phyloP scores from a whole-genome alignment of 208 protist genomes.

The Plasmodiophora brassicae region DNA sequence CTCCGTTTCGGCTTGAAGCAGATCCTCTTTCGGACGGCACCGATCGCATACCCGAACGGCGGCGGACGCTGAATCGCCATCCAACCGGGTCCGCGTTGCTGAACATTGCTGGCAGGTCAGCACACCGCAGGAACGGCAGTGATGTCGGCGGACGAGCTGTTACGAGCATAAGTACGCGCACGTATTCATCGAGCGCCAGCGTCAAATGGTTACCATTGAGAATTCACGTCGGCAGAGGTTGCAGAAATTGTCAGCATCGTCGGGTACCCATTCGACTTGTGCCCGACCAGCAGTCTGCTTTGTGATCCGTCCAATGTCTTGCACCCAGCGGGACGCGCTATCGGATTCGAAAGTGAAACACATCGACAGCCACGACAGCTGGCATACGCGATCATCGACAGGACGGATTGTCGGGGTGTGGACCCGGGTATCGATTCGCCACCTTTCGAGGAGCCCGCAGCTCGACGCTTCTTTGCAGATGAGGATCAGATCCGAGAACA shows the following conservation, averaged over 20 bases:
- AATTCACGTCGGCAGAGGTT: not conserved
- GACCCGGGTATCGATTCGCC: not conserved
- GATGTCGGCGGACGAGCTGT: constrained; percentile 23
- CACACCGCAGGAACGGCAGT: not conserved
- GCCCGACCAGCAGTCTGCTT: not conserved
- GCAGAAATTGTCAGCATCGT: not conserved
- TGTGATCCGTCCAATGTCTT: not conserved
- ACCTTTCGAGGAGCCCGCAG: not conserved
- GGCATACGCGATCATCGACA: not conserved
- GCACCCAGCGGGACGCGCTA: not conserved
- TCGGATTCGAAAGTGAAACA: not conserved
- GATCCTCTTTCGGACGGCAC: not conserved
- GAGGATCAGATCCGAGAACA: not conserved
- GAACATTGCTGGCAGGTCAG: constrained; percentile 12
- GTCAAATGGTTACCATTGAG: not conserved
- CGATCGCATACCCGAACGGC: not conserved
- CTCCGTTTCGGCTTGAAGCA: not conserved
- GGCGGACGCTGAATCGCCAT: not conserved
- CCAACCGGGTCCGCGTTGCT: not conserved
- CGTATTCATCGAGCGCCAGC: not conserved
- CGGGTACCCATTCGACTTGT: not conserved
- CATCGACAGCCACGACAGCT: not conserved
- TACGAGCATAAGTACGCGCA: not conserved
- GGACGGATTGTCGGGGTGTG: not conserved
- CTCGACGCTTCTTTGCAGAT: not conserved